phyloP scores from a whole-genome alignment of 2,329 filamentous ascomycete genomes.

The Diplodia mutila region DNA sequence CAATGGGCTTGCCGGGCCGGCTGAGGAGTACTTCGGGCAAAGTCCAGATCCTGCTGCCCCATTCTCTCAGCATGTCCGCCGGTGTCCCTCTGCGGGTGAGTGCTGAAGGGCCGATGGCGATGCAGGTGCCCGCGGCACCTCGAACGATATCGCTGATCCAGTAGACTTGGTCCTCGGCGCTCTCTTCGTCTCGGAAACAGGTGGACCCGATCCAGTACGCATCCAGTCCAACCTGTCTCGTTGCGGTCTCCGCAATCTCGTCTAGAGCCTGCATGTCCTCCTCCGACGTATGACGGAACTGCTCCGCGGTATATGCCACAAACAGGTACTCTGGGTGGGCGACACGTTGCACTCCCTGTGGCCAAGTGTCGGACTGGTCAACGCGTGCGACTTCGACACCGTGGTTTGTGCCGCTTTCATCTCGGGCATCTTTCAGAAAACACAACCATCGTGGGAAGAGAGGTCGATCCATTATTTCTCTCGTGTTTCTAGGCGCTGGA shows the following conservation, averaged over 20 bases:
- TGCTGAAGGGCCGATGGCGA: no score
- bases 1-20: conserved; percentile 36
- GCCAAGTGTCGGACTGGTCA: not conserved
- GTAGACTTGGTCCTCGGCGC: conserved; percentile 45
- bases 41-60: conserved; percentile 53
- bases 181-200: conserved; percentile 42
- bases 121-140: no score
- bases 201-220: conserved; percentile 52
- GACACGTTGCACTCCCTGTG: not conserved
- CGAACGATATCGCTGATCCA: conserved; percentile 53
- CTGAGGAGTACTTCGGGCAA: conserved; percentile 50
- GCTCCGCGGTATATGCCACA: conserved; percentile 47
- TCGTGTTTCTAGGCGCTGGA: conserved; percentile 29
- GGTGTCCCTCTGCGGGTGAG: conserved; percentile 50
- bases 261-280: conserved; percentile 40
- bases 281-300: conserved; percentile 37
- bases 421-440: no score
- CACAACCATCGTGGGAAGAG: conserved; percentile 37
- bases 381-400: no score
- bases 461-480: conserved; percentile 35
- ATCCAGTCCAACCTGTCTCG: conserved; percentile 40
- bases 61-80: conserved; percentile 47
- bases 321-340: conserved; percentile 41
- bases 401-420: no score
- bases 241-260: conserved; percentile 45